Conservation (phyloP, 2,329 filamentous ascomycete genomes). For the Colletotrichum eleusines region DNA sequence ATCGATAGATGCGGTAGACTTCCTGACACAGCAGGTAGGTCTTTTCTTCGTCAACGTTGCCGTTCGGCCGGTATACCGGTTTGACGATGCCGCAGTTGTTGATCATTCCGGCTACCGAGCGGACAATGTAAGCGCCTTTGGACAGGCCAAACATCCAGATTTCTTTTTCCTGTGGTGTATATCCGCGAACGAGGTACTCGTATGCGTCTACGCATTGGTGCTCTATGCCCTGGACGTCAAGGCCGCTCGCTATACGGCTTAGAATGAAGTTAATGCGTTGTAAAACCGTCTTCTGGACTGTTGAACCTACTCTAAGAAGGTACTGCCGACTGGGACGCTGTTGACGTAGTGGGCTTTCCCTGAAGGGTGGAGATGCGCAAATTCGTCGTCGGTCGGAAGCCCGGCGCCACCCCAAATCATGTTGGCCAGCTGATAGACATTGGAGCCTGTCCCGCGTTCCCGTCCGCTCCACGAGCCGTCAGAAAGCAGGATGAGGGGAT, state of each 20-base stretch:
- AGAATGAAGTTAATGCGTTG: not conserved
- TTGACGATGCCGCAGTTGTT: slow-evolving; percentile 49
- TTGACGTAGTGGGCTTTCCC: slow-evolving; percentile 30
- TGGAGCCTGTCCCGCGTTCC: slow-evolving; percentile 39
- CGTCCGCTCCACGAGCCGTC: slow-evolving; percentile 45
- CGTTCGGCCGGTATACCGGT: slow-evolving; percentile 15
- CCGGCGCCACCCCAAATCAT: slow-evolving; percentile 38
- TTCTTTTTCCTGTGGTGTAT: slow-evolving; percentile 37
- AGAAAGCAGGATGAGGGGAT: slow-evolving; percentile 37
- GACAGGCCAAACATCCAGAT: slow-evolving; percentile 48
- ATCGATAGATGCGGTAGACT: slow-evolving; percentile 45
- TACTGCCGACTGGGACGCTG: slow-evolving; percentile 17
- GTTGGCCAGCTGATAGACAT: slow-evolving; percentile 42
- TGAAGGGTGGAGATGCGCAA: slow-evolving; percentile 17
- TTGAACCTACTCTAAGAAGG: slow-evolving; percentile 20
- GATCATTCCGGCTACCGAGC: slow-evolving; percentile 47
- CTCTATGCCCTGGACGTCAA: slow-evolving; percentile 33
- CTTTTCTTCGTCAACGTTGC: slow-evolving; percentile 23
- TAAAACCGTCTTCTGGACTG: not conserved
- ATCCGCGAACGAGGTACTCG: slow-evolving; percentile 34
- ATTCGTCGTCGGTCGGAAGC: slow-evolving; percentile 10
- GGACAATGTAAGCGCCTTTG: slow-evolving; percentile 45
- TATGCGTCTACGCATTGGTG: slow-evolving; percentile 43
- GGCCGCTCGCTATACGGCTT: slow-evolving; percentile 20
- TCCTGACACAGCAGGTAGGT: slow-evolving; percentile 41